Evolutionary conservation across 208 protist genomes (phyloP).

Genomic region (Crithidia expoeki): DNA sequence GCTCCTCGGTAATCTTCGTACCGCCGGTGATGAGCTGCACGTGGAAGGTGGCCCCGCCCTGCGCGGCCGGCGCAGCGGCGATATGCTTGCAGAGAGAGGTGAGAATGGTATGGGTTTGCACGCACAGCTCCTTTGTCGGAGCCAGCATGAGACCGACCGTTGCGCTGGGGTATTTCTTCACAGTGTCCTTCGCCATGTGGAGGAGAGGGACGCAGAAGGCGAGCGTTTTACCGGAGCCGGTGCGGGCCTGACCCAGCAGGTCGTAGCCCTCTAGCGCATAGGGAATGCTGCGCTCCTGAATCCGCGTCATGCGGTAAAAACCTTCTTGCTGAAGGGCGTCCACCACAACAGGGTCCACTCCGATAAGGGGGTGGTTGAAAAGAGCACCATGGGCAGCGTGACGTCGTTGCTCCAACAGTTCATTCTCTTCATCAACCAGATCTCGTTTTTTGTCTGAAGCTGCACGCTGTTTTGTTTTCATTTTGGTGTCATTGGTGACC

Average conservation of each 20-base stretch:
- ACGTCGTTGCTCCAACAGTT: slow-evolving; percentile 28
- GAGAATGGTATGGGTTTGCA: slow-evolving; percentile 92
- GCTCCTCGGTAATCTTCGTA: slow-evolving; percentile 86
- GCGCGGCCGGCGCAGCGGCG: slow-evolving; percentile 6
- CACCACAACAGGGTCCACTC: slow-evolving; percentile 57
- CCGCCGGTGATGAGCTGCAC: slow-evolving; percentile 92
- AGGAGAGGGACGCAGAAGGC: slow-evolving; percentile 96
- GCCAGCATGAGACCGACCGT: slow-evolving; percentile 84
- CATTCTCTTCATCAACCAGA: slow-evolving; percentile 21
- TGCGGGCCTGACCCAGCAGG: slow-evolving; percentile 91
- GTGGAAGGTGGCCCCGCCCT: slow-evolving; percentile 40
- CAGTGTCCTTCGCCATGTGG: slow-evolving; percentile 68
- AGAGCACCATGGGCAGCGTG: slow-evolving; percentile 47
- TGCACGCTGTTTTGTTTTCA: no score
- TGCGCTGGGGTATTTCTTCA: slow-evolving; percentile 46
- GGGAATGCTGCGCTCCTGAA: slow-evolving; percentile 95
- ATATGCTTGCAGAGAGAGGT: slow-evolving; percentile 81
- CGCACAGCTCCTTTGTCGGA: slow-evolving; percentile 93
- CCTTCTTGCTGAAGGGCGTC: slow-evolving; percentile 63
- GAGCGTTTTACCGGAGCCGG: slow-evolving; percentile 95
- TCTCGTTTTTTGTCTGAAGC: no score
- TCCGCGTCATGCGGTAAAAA: slow-evolving; percentile 89
- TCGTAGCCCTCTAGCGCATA: slow-evolving; percentile 90
- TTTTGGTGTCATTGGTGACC: no score
- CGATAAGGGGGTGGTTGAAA: slow-evolving; percentile 81